Evolutionary conservation across 2,329 filamentous ascomycete genomes (phyloP), one percentile per base, ranked within the genome.

Genomic region (Ophiostoma ulmi): DNA sequence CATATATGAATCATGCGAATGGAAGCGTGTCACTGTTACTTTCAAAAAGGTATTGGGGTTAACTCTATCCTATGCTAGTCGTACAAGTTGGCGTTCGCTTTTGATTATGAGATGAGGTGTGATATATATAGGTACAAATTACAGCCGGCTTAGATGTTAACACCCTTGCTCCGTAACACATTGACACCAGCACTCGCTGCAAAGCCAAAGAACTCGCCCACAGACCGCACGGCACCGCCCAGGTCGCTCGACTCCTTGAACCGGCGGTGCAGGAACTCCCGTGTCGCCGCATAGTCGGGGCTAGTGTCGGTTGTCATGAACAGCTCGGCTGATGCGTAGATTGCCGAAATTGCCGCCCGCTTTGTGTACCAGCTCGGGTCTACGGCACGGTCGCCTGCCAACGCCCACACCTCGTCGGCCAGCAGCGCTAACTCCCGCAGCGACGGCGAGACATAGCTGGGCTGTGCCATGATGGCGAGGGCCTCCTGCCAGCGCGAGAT

Each of bases 251-350:
- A 82, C 81, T 96, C 94, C 72, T 88, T 84, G 70, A 97, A 80
- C 73, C 94, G 86, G 63, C 93, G 85, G 70, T 90, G 86, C 69
- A 98, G 81, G 78, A 98, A 99, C 11, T 87, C 84, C 74, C 89
- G 89, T 3, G 95, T 98, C 73, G 94, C 91, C 11, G 77, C 78
- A 76, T 91, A 95, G n/a, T 87, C 87, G 0, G 85, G 66, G 4
- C 90, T 93, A 72, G 83, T 84, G 80, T 98, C 95, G 72, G 91
- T 93, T 31, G 93, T 97, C 93, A 98, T 97, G 81, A 94, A 97
- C 5, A 97, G 83, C 80, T 99, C 95, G 70, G 90, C 86, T 44
- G 89, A 88, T 69, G 92, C 92, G 75, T 88, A 88, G 61, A 86
- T 82, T 75, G 84, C 80, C 44, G 86, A 85, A 11, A 88, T 79